A percentile compares a stretch with the other conserved stretches of the same genome.
phyloP scores from a whole-genome alignment of 2,329 filamentous ascomycete species.

The Samsoniella hepiali region DNA sequence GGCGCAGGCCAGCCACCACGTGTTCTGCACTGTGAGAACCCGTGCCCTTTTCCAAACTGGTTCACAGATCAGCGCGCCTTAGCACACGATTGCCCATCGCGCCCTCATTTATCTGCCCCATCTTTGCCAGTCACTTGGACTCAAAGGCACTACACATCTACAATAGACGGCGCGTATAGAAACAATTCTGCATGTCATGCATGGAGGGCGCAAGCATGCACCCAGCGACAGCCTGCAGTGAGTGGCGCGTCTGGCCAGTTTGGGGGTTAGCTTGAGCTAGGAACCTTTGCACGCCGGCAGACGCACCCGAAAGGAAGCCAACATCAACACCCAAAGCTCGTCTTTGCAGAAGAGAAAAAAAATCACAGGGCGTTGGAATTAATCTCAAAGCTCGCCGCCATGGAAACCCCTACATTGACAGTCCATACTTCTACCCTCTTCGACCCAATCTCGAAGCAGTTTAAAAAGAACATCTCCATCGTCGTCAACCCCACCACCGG shows the following conservation, averaged over 20 bases:
- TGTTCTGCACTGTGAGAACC: no score
- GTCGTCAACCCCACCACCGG: slow-evolving; percentile 38
- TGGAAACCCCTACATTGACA: slow-evolving; percentile 23
- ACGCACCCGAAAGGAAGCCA: neutral
- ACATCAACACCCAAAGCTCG: neutral
- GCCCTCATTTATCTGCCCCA: neutral
- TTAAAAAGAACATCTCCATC: slow-evolving; percentile 41
- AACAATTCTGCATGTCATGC: neutral
- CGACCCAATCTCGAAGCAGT: slow-evolving; percentile 42
- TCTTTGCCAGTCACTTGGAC: neutral
- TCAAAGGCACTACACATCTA: neutral
- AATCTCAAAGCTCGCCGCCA: neutral
- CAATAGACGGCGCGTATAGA: neutral
- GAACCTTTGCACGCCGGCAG: neutral
- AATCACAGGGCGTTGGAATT: neutral
- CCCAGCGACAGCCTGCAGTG: neutral
- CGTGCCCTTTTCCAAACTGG: no score
- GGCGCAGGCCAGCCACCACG: no score
- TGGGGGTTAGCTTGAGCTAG: neutral
- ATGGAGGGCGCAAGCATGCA: neutral
- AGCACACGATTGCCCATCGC: neutral
- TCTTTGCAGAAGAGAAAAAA: neutral
- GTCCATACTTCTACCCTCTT: slow-evolving; percentile 48
- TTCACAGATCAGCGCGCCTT: neutral
- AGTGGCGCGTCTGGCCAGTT: neutral